Percentiles rank a stretch among this genome's conserved stretches.
phyloP scores from a whole-genome alignment of 352 stramenopile genomes.

The Thraustotheca clavata region DNA sequence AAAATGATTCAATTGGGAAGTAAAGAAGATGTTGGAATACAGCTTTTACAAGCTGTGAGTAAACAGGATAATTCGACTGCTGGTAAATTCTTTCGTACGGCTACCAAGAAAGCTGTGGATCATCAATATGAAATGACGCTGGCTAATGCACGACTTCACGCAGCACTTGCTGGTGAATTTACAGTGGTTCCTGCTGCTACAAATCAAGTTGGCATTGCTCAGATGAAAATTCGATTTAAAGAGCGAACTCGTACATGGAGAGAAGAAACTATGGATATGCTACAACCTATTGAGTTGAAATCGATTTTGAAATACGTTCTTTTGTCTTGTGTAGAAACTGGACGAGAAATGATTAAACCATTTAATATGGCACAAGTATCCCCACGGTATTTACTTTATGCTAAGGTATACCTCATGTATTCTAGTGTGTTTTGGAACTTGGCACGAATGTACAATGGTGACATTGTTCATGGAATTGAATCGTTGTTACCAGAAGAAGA shows the following conservation, averaged over 20 bases:
- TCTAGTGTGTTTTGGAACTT: conserved; percentile 72
- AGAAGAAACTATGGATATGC: conserved; percentile 58
- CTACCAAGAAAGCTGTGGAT: conserved; percentile 65
- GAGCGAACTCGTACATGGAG: conserved; percentile 73
- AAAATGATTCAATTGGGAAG: conserved; percentile 14
- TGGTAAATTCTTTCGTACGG: conserved; percentile 73
- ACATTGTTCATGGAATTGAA: conserved; percentile 54
- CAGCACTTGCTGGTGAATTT: conserved; percentile 50
- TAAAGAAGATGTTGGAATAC: conserved; percentile 67
- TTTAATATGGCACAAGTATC: conserved; percentile 87
- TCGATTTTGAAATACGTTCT: conserved; percentile 78
- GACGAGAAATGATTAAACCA: conserved; percentile 81
- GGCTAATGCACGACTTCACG: conserved; percentile 63
- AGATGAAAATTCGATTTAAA: conserved; percentile 70
- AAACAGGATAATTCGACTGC: conserved; percentile 26
- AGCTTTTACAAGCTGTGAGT: conserved; percentile 56
- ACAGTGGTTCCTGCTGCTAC: conserved; percentile 35
- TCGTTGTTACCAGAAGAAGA: conserved; percentile 69
- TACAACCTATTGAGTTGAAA: conserved; percentile 57
- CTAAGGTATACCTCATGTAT: neutral
- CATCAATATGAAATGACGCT: conserved; percentile 72
- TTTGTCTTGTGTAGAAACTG: conserved; percentile 65
- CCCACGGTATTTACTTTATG: conserved; percentile 31
- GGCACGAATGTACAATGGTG: conserved; percentile 61
- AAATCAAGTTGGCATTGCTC: conserved; percentile 11